Evolutionary conservation across 257 asterid species (phyloP).

Genomic region (Datura wrightii): DNA sequence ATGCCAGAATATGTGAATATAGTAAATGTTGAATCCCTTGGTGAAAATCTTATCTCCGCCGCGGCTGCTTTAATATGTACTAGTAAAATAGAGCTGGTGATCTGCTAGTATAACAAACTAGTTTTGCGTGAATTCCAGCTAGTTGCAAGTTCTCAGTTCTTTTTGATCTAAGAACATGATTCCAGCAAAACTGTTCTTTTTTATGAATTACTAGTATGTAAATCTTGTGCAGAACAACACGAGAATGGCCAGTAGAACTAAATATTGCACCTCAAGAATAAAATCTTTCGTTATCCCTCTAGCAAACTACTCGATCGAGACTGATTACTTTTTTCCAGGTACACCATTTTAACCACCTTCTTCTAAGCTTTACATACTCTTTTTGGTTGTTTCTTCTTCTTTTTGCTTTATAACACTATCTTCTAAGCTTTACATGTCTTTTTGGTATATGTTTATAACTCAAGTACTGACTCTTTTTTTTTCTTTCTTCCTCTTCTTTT

Average conservation of each 20-base stretch:
- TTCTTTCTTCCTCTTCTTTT: neutral
- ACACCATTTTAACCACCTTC: slow-evolving; percentile 12
- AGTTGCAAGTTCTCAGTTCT: slow-evolving; percentile 13
- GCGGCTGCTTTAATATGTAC: too few species aligned
- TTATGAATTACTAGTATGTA: neutral
- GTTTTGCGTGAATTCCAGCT: neutral
- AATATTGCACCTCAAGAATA: slow-evolving; percentile 92
- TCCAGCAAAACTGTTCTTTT: neutral
- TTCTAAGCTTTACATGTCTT: neutral
- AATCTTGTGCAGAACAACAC: slow-evolving; percentile 66
- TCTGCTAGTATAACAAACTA: neutral
- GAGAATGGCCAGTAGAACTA: slow-evolving; percentile 88
- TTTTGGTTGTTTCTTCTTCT: neutral
- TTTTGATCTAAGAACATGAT: neutral
- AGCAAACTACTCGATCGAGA: slow-evolving; percentile 80
- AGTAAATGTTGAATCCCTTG: neutral
- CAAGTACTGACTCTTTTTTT: neutral
- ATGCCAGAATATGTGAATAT: neutral
- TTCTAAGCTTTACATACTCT: neutral
- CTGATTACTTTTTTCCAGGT: slow-evolving; percentile 87
- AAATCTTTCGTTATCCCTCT: slow-evolving; percentile 88
- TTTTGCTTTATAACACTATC: neutral
- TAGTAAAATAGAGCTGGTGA: neutral
- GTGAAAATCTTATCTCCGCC: too few species aligned
- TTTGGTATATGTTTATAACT: neutral